phyloP scores from a whole-genome alignment of 352 stramenopile genomes.

The Globisporangium paddicum region DNA sequence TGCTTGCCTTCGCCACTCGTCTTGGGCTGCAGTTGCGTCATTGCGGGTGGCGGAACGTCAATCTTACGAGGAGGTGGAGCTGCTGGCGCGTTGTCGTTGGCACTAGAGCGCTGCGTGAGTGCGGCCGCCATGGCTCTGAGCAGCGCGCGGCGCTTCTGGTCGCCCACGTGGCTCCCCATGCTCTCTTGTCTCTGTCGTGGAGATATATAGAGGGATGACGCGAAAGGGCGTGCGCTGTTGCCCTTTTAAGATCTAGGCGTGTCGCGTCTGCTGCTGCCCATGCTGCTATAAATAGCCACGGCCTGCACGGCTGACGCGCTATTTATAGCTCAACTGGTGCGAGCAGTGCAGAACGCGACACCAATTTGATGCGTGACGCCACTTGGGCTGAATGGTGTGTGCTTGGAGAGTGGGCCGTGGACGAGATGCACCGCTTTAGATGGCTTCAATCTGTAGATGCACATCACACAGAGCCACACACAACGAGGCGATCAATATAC shows the following conservation, averaged over 20 bases:
- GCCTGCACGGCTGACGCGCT: neutral
- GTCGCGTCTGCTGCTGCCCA: neutral
- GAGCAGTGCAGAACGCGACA: neutral
- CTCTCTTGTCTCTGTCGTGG: neutral
- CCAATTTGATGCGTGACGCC: neutral
- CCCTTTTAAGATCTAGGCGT: neutral
- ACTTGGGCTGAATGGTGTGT: neutral
- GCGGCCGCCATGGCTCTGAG: slow-evolving; percentile 31
- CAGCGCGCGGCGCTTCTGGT: slow-evolving; percentile 30
- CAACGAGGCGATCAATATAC: too few species aligned
- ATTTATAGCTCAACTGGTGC: neutral
- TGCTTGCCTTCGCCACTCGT: neutral
- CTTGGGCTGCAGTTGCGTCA: neutral
- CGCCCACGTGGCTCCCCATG: slow-evolving; percentile 33
- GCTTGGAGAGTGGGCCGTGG: neutral
- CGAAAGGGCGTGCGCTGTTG: slow-evolving; percentile 3
- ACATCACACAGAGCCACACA: too few species aligned
- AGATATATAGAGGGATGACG: too few species aligned
- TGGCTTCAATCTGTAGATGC: neutral
- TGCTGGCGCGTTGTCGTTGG: neutral
- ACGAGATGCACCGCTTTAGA: neutral
- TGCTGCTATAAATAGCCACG: neutral
- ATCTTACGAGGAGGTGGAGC: neutral
- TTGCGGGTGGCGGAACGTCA: neutral
- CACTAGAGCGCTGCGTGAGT: neutral